Percentiles rank a stretch among this genome's conserved stretches.
Conservation (phyloP, 805 yeast species). For the Ogataea henricii region DNA sequence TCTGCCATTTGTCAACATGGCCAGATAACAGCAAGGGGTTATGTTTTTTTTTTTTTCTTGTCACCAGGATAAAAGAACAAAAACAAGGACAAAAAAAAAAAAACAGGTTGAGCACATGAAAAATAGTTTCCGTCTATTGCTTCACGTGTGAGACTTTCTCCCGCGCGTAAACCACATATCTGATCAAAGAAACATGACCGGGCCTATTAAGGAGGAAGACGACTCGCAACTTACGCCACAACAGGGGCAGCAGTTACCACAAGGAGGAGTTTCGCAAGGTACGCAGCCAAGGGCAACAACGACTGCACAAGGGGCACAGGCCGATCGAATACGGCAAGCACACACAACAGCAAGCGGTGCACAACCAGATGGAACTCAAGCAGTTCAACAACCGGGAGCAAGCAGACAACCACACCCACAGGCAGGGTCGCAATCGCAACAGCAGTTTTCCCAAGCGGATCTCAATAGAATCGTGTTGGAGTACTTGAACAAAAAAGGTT, state of each 20-base stretch:
- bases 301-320: slow-evolving; percentile 11
- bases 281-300: slow-evolving; percentile 16
- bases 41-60: not conserved
- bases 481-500: slow-evolving; percentile 90
- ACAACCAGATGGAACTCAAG: slow-evolving; percentile 8
- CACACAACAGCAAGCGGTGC: slow-evolving; percentile 2
- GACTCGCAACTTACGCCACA: slow-evolving; percentile 13
- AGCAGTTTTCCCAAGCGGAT: slow-evolving; percentile 73
- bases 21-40: not conserved
- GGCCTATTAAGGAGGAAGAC: slow-evolving; percentile 20
- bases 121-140: too few relatives aligned
- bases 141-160: too few relatives aligned
- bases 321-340: slow-evolving; percentile 13
- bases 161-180: too few relatives aligned
- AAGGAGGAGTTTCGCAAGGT: slow-evolving; percentile 3
- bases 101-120: not conserved
- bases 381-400: slow-evolving; percentile 5
- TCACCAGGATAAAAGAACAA: not conserved
- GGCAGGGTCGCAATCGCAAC: slow-evolving; percentile 13
- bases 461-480: slow-evolving; percentile 90
- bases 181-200: too few relatives aligned
- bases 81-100: not conserved
- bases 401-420: slow-evolving; percentile 12
- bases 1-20: not conserved
- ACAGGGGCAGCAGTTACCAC: slow-evolving; percentile 4